Evolutionary conservation across 2,329 filamentous ascomycete species (phyloP).

Genomic region (Chaetomium olivaceum): DNA sequence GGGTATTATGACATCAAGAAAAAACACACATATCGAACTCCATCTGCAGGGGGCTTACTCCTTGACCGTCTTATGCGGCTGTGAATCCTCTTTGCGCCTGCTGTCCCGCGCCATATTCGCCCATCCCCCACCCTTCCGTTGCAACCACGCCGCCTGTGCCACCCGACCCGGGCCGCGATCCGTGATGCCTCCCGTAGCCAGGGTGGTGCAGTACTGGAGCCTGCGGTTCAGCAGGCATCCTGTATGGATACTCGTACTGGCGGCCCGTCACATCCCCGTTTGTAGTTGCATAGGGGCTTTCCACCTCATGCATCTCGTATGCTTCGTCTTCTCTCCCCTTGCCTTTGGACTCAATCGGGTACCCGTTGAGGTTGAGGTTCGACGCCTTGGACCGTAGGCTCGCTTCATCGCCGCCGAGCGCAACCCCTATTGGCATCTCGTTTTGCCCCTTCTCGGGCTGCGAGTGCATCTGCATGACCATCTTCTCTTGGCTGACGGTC

Average conservation of each 20-base stretch:
- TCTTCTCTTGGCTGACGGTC: constrained; percentile 31
- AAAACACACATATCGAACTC: background rate
- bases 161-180: constrained; percentile 29
- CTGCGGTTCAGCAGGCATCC: constrained; percentile 34
- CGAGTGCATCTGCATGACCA: constrained; percentile 37
- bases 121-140: constrained; percentile 9
- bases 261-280: constrained; percentile 1
- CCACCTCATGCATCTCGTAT: constrained; percentile 53
- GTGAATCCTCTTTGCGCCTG: constrained; percentile 8
- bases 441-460: constrained; percentile 31
- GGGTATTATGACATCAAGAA: constrained; percentile 24
- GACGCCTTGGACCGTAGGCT: constrained; percentile 38
- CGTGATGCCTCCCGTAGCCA: constrained; percentile 45
- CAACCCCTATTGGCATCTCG: constrained; percentile 45
- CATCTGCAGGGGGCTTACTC: background rate
- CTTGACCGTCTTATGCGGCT: background rate
- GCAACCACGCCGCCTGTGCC: constrained; percentile 11
- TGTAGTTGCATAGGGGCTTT: constrained; percentile 37
- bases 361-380: constrained; percentile 33
- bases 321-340: constrained; percentile 40
- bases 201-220: constrained; percentile 50
- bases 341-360: constrained; percentile 41
- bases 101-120: background rate
- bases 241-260: constrained; percentile 20
- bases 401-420: constrained; percentile 44